Evolutionary conservation across 495 filamentous ascomycete genomes (phyloP), one percentile per base, ranked within the genome.

Genomic region (Chaetomium tenue): DNA sequence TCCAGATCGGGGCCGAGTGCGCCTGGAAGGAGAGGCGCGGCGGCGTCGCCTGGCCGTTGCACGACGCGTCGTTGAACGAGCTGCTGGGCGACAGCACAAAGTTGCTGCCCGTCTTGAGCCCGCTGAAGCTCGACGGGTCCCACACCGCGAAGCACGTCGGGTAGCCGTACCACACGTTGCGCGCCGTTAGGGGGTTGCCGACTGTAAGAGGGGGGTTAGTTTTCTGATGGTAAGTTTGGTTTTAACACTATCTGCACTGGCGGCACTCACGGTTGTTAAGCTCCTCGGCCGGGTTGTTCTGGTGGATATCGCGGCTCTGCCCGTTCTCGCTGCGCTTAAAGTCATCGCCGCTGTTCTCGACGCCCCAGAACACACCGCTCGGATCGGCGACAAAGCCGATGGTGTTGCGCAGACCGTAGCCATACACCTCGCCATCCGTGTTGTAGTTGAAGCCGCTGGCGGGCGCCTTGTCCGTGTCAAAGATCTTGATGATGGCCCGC

Each of bases 261-360:
- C 40, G 40, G 13, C 73, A 80, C 28, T 84, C 82, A 63, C 84
- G 84, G 72, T 81, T 88, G 71, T 91, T 91, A 62, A 91, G 75
- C 74, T 91, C 86, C 71, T 90, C 88, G 5, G 83, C 88, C 2
- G 88, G 88, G 70, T 90, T 91, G 64, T 89, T 78, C 47, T 79
- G 71, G 71, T 88, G 86, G 60, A 89, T 84, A 63, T 89, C 85
- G 9, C 42, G 77, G 42, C 26, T 79, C 76, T 65, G 81, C 68
- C 58, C 85, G 74, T 66, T 73, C 63, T 66, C 68, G 18, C 71
- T 72, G 61, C 75, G 73, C 28, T 65, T 57, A 40, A 78, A 75
- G 66, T 76, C 74, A 71, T 91, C 88, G 5, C 82, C 86, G 28
- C 82, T 86, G 68, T 90, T 91, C 77, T 91, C 88, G 1, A 91